These are phyloP conservation scores for Magnolia changhungtana DNA, from an alignment of 164 flowering plant genomes.

Conservation along the genomic window DNA sequence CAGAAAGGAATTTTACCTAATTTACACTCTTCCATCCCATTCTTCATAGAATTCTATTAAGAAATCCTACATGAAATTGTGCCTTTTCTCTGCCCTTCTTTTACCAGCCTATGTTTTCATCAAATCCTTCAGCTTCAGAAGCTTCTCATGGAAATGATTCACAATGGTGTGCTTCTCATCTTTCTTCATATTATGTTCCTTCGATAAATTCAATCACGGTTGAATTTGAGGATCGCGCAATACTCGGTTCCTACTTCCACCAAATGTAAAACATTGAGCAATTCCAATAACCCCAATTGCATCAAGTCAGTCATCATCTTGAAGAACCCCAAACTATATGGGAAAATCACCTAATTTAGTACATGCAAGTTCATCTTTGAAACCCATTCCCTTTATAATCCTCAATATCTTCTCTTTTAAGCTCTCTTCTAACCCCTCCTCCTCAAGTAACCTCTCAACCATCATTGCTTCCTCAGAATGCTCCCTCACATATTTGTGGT, in stretches of 20 bases:
- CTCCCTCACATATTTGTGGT: too few species aligned
- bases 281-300: constrained; percentile 96
- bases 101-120: constrained; percentile 94
- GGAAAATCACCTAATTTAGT: neutral
- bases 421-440: constrained; percentile 58
- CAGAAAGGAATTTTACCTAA: constrained; percentile 1
- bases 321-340: constrained; percentile 41
- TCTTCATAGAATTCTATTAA: constrained; percentile 72
- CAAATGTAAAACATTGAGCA: constrained; percentile 95
- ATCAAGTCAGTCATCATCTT: constrained; percentile 97
- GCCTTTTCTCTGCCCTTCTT: constrained; percentile 79
- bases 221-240: constrained; percentile 68
- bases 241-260: constrained; percentile 73
- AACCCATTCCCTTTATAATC: constrained; percentile 64
- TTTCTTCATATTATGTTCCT: constrained; percentile 75
- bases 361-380: constrained; percentile 1
- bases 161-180: constrained; percentile 68
- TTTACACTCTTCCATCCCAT: constrained; percentile 79
- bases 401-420: constrained; percentile 45
- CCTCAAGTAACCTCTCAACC: constrained; percentile 73
- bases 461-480: constrained; percentile 56
- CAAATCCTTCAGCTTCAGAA: constrained; percentile 71
- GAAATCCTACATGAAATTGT: constrained; percentile 83
- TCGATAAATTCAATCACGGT: constrained; percentile 62
- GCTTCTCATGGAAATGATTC: constrained; percentile 94